Conservation (phyloP, 1,139 yeast species). For the Lodderomyces metapsilosis region DNA sequence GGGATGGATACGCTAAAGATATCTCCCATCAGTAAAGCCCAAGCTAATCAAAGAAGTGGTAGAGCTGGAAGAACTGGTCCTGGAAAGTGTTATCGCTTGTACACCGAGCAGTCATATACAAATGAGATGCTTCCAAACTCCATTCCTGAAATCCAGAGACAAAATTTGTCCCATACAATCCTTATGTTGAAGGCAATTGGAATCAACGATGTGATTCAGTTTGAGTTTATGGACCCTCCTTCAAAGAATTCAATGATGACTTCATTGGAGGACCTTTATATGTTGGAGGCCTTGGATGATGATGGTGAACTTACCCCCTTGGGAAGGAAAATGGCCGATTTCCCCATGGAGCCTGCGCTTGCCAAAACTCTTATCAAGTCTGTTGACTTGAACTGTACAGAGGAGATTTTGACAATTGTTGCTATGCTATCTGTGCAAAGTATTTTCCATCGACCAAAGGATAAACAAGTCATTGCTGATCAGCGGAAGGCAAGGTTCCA, state of each 20-base stretch:
- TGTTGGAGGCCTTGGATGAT: constrained; percentile 78
- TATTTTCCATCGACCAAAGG: constrained; percentile 81
- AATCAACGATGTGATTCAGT: constrained; percentile 70
- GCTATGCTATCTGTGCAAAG: constrained; percentile 91
- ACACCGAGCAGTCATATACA: constrained; percentile 65
- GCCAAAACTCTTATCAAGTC: constrained; percentile 80
- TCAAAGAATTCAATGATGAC: constrained; percentile 68
- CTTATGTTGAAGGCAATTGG: constrained; percentile 96
- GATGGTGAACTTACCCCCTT: constrained; percentile 70
- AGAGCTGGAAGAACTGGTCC: constrained; percentile 90
- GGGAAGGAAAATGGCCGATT: constrained; percentile 85
- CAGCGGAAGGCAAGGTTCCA: constrained; percentile 71
- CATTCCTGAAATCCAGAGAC: constrained; percentile 91
- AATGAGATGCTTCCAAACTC: constrained; percentile 83
- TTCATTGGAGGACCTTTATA: constrained; percentile 82
- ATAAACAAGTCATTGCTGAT: constrained; percentile 73
- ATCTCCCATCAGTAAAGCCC: constrained; percentile 77
- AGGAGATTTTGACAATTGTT: constrained; percentile 79
- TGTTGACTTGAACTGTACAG: constrained; percentile 72
- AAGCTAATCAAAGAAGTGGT: constrained; percentile 80
- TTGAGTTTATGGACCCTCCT: constrained; percentile 96
- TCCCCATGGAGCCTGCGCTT: constrained; percentile 93
- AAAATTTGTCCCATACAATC: constrained; percentile 80
- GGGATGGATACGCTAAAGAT: constrained; percentile 79
- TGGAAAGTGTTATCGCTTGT: constrained; percentile 73